Conservation (phyloP, 2,329 filamentous ascomycete genomes). For the Colletotrichum sp. region DNA sequence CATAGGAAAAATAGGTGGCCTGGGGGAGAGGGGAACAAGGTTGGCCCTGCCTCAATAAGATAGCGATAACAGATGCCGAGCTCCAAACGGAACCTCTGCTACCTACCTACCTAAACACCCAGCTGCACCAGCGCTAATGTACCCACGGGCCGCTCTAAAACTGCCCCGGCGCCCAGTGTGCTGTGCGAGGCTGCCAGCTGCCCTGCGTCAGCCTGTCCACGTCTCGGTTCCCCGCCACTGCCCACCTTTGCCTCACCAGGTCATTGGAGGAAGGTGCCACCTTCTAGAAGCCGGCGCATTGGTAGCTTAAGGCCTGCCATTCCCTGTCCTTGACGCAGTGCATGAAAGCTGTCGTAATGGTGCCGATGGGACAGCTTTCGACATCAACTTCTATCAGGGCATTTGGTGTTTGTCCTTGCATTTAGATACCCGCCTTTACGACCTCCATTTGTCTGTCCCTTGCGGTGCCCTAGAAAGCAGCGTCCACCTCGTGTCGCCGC, state of each 20-base stretch:
- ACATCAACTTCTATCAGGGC: background rate
- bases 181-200: slow-evolving; percentile 8
- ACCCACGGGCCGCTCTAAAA: background rate
- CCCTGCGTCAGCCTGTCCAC: slow-evolving; percentile 19
- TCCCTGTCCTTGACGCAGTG: background rate
- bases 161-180: background rate
- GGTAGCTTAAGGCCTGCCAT: background rate
- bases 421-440: slow-evolving; percentile 3
- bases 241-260: slow-evolving; percentile 1
- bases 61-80: background rate
- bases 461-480: background rate
- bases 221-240: slow-evolving; percentile 9
- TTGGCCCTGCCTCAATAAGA: background rate
- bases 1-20: too few relatives aligned
- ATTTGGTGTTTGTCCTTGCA: background rate
- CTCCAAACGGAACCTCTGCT: background rate
- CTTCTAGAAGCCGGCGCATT: slow-evolving; percentile 3
- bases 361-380: background rate
- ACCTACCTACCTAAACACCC: background rate
- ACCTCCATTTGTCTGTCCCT: background rate
- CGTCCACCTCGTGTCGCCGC: background rate
- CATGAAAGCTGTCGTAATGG: slow-evolving; percentile 15
- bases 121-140: background rate
- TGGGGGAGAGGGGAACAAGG: background rate
- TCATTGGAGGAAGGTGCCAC: background rate